A percentile compares a stretch with the other conserved stretches of the same genome.
Evolutionary conservation across 345 rosid genomes (phyloP).

Genomic region (Salix koriyanagi): DNA sequence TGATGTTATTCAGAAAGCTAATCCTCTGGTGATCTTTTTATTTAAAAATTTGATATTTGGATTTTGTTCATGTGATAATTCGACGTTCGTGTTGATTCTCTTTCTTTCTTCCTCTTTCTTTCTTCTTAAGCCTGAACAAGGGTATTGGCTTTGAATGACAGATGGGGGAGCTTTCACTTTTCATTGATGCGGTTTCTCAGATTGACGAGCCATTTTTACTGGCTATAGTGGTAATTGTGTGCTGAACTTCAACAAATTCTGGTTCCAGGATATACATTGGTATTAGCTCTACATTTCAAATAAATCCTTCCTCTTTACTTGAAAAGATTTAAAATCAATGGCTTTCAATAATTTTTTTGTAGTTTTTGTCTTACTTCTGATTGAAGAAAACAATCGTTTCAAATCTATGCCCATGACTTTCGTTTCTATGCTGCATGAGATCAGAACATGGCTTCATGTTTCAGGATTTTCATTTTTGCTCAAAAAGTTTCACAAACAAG

Average conservation of each 20-base stretch:
- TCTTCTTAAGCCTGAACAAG: slow-evolving; percentile 34
- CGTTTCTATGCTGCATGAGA: neutral
- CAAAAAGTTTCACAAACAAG: neutral
- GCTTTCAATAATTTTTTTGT: neutral
- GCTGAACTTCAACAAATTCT: slow-evolving; percentile 97
- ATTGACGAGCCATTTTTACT: slow-evolving; percentile 93
- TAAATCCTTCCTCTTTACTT: slow-evolving; percentile 29
- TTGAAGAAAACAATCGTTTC: neutral
- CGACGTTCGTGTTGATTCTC: slow-evolving; percentile 10
- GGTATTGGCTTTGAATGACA: slow-evolving; percentile 37
- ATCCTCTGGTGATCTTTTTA: slow-evolving; percentile 81
- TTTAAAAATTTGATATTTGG: slow-evolving; percentile 47
- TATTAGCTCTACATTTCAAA: slow-evolving; percentile 84
- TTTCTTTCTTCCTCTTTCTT: slow-evolving; percentile 19
- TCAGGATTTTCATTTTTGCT: neutral
- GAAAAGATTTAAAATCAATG: slow-evolving; percentile 24
- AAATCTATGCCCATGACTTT: neutral
- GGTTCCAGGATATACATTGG: slow-evolving; percentile 90
- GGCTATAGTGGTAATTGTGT: slow-evolving; percentile 99
- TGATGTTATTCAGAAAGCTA: slow-evolving; percentile 70
- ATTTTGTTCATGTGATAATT: slow-evolving; percentile 31
- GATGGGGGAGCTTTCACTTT: slow-evolving; percentile 97
- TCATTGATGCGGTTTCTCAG: slow-evolving; percentile 77
- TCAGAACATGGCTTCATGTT: slow-evolving; percentile 3
- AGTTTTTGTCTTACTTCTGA: neutral